Evolutionary conservation across 495 filamentous ascomycete species (phyloP).

Genomic region (Xylaria acuta): DNA sequence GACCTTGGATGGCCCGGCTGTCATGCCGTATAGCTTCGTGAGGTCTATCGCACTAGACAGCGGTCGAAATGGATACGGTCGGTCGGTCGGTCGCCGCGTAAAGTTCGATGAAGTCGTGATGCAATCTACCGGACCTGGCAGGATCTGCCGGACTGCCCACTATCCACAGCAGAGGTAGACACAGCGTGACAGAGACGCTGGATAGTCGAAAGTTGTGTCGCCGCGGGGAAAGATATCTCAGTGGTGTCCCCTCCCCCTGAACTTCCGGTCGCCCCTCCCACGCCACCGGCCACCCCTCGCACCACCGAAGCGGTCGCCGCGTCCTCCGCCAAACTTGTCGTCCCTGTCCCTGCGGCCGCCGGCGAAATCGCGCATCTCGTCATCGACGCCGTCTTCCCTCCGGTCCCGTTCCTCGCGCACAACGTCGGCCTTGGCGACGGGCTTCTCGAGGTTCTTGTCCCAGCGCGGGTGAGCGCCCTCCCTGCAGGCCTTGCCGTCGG

Average conservation of each 20-base stretch:
- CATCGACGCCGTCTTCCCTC: slow-evolving; percentile 60
- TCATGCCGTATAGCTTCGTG: background rate
- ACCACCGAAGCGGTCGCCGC: slow-evolving; percentile 32
- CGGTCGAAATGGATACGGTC: background rate
- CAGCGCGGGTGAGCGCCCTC: slow-evolving; percentile 83
- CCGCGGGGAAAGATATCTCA: slow-evolving; percentile 4
- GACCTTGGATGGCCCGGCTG: background rate
- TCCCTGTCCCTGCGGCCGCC: slow-evolving; percentile 53
- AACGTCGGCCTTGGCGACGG: slow-evolving; percentile 68
- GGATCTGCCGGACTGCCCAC: background rate
- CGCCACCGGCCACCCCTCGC: slow-evolving; percentile 43
- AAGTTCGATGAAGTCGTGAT: background rate
- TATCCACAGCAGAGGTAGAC: background rate
- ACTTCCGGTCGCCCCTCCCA: slow-evolving; percentile 44
- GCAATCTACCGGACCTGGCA: background rate
- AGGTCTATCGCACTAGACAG: background rate
- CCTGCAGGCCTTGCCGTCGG: slow-evolving; percentile 77
- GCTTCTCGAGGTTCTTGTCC: slow-evolving; percentile 74
- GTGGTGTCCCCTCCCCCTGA: slow-evolving; percentile 42
- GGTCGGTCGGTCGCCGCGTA: background rate
- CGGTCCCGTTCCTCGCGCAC: slow-evolving; percentile 59
- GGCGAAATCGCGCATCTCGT: slow-evolving; percentile 56
- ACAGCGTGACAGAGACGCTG: background rate
- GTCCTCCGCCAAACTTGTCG: slow-evolving; percentile 49
- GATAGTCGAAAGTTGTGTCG: background rate